A percentile compares a stretch with the other conserved stretches of the same genome.
Conservation (phyloP, 1,139 yeast species). For the Debaryomyces fabryi region DNA sequence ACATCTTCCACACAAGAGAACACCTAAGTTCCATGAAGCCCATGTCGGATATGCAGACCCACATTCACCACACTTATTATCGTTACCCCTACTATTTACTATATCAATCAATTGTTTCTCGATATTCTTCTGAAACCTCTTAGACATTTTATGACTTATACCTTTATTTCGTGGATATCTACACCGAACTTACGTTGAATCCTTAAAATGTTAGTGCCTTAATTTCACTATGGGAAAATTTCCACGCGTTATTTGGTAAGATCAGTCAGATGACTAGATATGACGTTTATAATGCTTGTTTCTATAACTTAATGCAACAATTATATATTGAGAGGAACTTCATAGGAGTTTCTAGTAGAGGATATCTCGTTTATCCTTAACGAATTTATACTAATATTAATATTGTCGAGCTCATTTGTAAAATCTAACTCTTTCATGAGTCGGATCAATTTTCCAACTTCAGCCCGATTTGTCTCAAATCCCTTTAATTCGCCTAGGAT, state of each 20-base stretch:
- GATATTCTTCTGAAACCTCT: slow-evolving; percentile 37
- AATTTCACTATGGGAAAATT: neutral
- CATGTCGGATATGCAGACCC: slow-evolving; percentile 62
- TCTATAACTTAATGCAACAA: neutral
- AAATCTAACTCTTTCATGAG: slow-evolving; percentile 8
- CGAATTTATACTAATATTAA: slow-evolving; percentile 9
- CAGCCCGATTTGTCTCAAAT: slow-evolving; percentile 1
- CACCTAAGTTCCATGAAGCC: slow-evolving; percentile 56
- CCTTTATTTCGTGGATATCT: neutral
- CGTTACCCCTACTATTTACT: slow-evolving; percentile 41
- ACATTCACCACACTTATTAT: slow-evolving; percentile 77
- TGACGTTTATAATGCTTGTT: neutral
- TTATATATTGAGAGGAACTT: slow-evolving; percentile 7
- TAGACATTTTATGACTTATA: slow-evolving; percentile 25
- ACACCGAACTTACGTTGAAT: neutral
- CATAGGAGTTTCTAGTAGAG: slow-evolving; percentile 1
- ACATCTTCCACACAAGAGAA: slow-evolving; percentile 77
- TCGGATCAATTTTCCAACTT: neutral
- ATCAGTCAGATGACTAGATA: slow-evolving; percentile 4
- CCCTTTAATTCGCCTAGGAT: slow-evolving; percentile 13
- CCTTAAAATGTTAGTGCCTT: neutral
- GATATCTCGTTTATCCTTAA: slow-evolving; percentile 6
- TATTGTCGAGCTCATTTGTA: slow-evolving; percentile 6
- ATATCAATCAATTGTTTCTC: slow-evolving; percentile 49
- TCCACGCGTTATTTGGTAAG: slow-evolving; percentile 1